These are phyloP conservation scores for Blastocystis sp. DNA, from an alignment of 352 stramenopile genomes.

Conservation along the genomic window DNA sequence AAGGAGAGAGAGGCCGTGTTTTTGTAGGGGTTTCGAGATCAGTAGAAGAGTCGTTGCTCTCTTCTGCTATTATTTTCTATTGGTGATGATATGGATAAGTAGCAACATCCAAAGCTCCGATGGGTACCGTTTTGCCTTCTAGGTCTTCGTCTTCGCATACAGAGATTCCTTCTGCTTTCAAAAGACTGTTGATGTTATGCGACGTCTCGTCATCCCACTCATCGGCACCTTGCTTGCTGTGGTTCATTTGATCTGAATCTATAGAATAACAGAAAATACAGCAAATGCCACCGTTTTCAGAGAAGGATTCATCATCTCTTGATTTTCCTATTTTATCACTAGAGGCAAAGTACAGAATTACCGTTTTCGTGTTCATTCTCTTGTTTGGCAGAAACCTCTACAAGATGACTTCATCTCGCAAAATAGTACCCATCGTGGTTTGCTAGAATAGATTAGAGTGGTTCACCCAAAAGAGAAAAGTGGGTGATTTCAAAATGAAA, in stretches of 20 bases:
- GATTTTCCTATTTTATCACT: not conserved
- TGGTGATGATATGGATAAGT: not conserved
- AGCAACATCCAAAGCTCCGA: slow-evolving; percentile 11
- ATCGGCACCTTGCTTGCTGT: not conserved
- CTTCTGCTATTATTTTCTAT: slow-evolving; percentile 13
- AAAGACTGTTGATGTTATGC: not conserved
- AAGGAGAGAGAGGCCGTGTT: not conserved
- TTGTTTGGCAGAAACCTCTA: not conserved
- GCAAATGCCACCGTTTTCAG: not conserved
- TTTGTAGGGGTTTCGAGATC: not conserved
- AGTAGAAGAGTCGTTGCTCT: not conserved
- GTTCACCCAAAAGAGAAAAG: not conserved
- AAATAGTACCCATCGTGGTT: not conserved
- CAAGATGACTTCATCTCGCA: not conserved
- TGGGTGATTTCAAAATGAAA: not conserved
- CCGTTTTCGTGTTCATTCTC: not conserved
- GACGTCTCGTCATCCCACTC: not conserved
- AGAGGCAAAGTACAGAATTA: not conserved
- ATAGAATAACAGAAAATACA: not conserved
- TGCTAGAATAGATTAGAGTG: no score
- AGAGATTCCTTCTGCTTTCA: not conserved
- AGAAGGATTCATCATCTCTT: not conserved
- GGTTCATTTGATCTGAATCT: not conserved
- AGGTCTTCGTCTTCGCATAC: not conserved
- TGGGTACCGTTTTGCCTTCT: not conserved